A percentile compares a stretch with the other conserved stretches of the same genome.
Conservation (phyloP, 2,329 filamentous ascomycete genomes). For the Ophiostoma ips region DNA sequence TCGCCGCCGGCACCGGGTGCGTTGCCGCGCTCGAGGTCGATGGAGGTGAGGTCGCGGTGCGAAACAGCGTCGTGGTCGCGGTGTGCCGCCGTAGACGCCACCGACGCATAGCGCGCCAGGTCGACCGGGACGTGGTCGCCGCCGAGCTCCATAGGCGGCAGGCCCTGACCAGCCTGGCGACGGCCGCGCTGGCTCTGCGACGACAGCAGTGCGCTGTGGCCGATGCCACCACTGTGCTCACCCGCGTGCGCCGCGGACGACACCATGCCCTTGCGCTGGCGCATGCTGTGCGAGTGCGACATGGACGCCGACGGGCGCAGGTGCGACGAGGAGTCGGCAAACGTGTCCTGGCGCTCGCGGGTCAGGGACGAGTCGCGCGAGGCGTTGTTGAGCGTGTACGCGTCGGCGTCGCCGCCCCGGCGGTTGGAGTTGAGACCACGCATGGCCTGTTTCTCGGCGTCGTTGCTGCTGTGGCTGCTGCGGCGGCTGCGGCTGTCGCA, state of each 20-base stretch:
- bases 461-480: conserved; percentile 17
- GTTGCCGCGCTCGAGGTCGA: conserved; percentile 28
- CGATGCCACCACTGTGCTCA: conserved; percentile 12
- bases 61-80: conserved; percentile 10
- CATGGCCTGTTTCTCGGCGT: conserved; percentile 30
- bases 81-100: conserved; percentile 15
- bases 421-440: conserved; percentile 30
- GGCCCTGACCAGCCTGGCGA: conserved; percentile 33
- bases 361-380: conserved; percentile 21
- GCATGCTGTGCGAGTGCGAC: neutral
- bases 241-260: conserved; percentile 3
- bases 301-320: neutral
- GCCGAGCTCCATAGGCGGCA: conserved; percentile 22
- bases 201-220: conserved; percentile 14
- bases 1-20: neutral
- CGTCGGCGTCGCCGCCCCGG: conserved; percentile 23
- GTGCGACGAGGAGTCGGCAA: conserved; percentile 13
- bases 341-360: conserved; percentile 15
- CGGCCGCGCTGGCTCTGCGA: conserved; percentile 34
- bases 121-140: conserved; percentile 17
- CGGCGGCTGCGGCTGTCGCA: conserved; percentile 7
- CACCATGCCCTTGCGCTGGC: conserved; percentile 3
- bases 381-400: conserved; percentile 20
- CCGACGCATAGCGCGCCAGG: conserved; percentile 15
- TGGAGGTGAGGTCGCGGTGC: conserved; percentile 19